Conservation (phyloP, 176 grass and related monocot genomes). For the Tillandsia fasciculata region DNA sequence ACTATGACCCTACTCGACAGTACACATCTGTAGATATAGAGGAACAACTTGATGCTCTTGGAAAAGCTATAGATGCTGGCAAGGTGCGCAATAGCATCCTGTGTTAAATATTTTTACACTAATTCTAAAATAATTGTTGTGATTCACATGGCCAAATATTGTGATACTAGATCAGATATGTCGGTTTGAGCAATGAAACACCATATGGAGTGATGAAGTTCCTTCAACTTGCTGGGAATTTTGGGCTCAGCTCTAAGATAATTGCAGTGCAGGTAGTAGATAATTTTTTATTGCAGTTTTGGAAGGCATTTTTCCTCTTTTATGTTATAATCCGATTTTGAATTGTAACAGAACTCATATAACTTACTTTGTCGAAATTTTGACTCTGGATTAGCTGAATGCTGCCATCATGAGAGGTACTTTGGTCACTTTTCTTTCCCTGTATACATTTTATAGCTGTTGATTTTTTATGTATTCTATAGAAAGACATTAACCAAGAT, state of each 20-base stretch:
- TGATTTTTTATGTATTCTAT: not conserved
- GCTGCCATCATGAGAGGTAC: slow-evolving; percentile 86
- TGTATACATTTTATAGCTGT: not conserved
- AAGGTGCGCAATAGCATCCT: slow-evolving; percentile 42
- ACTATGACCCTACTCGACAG: slow-evolving; percentile 53
- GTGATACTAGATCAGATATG: slow-evolving; percentile 64
- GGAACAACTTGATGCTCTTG: slow-evolving; percentile 70
- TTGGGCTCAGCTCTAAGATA: slow-evolving; percentile 40
- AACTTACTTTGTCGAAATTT: slow-evolving; percentile 81
- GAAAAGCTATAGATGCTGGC: slow-evolving; percentile 51
- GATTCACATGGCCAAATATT: not conserved
- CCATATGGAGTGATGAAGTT: slow-evolving; percentile 92
- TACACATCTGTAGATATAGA: slow-evolving; percentile 54
- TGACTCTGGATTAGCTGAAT: slow-evolving; percentile 78
- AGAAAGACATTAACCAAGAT: not conserved
- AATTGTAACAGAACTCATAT: slow-evolving; percentile 61
- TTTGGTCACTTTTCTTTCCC: not conserved
- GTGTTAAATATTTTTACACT: not conserved
- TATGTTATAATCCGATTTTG: not conserved
- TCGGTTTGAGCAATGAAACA: slow-evolving; percentile 91
- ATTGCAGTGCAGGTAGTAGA: slow-evolving; percentile 59
- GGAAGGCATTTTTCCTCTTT: slow-evolving; percentile 6
- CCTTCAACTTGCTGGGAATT: slow-evolving; percentile 37
- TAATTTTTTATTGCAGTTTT: not conserved
- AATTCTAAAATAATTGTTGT: not conserved